Evolutionary conservation across 257 asterid species (phyloP), one percentile per base, ranked within the genome.

Genomic region (Solanum corneliomulleri): DNA sequence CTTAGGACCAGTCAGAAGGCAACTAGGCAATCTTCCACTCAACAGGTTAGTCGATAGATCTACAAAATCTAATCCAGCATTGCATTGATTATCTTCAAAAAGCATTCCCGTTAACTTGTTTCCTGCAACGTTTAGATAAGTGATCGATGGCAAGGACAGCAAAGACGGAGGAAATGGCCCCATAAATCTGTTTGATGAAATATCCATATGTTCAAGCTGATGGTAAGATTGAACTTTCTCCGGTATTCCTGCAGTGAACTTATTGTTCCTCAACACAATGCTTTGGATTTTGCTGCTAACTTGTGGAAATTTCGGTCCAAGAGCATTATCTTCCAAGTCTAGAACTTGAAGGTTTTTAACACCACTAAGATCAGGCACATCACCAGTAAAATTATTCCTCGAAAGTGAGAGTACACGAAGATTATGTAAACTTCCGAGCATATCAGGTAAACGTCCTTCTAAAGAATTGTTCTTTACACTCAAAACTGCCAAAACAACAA

Each of bases 61-160:
- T 89, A 93, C 97, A 81, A 93, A 92, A 70, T 86, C 90, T 58
- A 96, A 96, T 44, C 71, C 91, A 25, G 82, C 88, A 80, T 85
- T 90, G 88, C 98, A 96, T 14, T 92, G 86, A 18, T 90, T 90
- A 87, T 91, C 87, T 11, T 92, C 94, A 25, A 91, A 90, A 56
- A 96, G 92, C 98, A 89, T 90, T 18, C 98, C 99, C 2, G 98
- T 95, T 74, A 96, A 87, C 82, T 87, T 94, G 85, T 96, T 96
- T 49, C 87, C 92, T 15, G 97, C 90, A 60, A 96, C 88, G 52
- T 93, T 92, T 12, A 96, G 87, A 88, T 88, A 94, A 71, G 83
- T 78, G 87, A 96, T 86, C 33, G 93, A 93, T 21, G 98, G 98
- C 84, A 94, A 92, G 31, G 99, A 93, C 44, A 96, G 37, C 88